Evolutionary conservation across 1,284 basidiomycete genomes (phyloP).

Genomic region (Paramarasmius palmivorus): DNA sequence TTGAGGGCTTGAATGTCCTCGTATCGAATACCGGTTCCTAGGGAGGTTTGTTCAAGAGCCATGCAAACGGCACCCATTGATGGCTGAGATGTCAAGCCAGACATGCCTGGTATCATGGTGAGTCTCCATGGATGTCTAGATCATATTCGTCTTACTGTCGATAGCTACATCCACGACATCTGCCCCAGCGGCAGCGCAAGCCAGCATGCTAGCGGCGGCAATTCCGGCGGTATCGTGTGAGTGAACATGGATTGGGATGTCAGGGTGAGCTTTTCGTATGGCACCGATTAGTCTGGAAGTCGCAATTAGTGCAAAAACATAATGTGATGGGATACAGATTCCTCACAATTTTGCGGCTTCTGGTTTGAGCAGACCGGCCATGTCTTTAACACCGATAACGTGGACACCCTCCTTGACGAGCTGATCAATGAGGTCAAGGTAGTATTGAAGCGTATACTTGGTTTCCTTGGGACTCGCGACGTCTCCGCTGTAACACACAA

Average conservation of each 20-base stretch:
- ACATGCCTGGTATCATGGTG: slow-evolving; percentile 73
- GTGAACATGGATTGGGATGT: slow-evolving; percentile 98
- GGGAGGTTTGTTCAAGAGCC: slow-evolving; percentile 92
- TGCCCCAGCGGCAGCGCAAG: slow-evolving; percentile 93
- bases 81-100: slow-evolving; percentile 96
- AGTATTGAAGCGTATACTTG: slow-evolving; percentile 99
- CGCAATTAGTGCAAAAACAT: slow-evolving; percentile 6
- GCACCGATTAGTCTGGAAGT: slow-evolving; percentile 80
- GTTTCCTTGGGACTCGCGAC: slow-evolving; percentile 93
- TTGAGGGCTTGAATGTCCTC: slow-evolving; percentile 98
- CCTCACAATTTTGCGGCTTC: slow-evolving; percentile 85
- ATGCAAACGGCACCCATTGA: slow-evolving; percentile 97
- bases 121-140: neutral
- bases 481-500: slow-evolving; percentile 99
- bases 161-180: slow-evolving; percentile 99
- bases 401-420: slow-evolving; percentile 96
- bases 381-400: slow-evolving; percentile 98
- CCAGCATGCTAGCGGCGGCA: slow-evolving; percentile 95
- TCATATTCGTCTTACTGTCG: slow-evolving; percentile 66
- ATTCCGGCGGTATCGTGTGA: slow-evolving; percentile 99
- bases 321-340: neutral
- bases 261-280: slow-evolving; percentile 94
- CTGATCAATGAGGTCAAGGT: slow-evolving; percentile 94
- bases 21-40: slow-evolving; percentile 97
- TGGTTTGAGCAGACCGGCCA: slow-evolving; percentile 98